These are phyloP conservation scores for Cystobasidiaceae sp. DNA, from an alignment of 1,284 basidiomycete genomes.

Conservation along the genomic window DNA sequence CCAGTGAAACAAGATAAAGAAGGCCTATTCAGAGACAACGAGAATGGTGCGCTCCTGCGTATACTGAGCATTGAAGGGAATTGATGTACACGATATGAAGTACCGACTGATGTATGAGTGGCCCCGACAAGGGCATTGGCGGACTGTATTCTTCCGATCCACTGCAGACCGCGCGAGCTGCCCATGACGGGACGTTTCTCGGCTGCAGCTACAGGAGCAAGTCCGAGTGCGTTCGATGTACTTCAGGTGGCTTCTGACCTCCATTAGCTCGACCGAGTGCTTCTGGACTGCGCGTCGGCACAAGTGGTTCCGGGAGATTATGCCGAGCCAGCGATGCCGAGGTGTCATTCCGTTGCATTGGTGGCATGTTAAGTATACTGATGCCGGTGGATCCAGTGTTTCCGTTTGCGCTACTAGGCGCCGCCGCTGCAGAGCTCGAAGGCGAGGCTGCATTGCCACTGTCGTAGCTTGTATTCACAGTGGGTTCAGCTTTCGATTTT, in stretches of 20 bases:
- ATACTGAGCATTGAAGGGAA: too few relatives aligned
- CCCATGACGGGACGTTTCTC: not conserved
- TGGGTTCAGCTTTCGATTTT: not conserved
- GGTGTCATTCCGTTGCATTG: slow-evolving; percentile 28
- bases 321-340: slow-evolving; percentile 16
- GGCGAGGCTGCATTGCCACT: not conserved
- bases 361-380: slow-evolving; percentile 24
- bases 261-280: slow-evolving; percentile 4
- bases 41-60: too few relatives aligned
- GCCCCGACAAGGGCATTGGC: too few relatives aligned
- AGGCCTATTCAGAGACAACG: too few relatives aligned
- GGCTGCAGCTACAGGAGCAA: not conserved
- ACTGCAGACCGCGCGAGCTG: not conserved
- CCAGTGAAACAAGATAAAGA: too few relatives aligned
- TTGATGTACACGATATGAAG: too few relatives aligned
- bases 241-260: not conserved
- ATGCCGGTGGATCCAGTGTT: not conserved
- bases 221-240: slow-evolving; percentile 11
- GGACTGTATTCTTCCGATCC: too few relatives aligned
- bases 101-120: too few relatives aligned
- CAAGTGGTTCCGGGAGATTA: slow-evolving; percentile 10
- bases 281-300: slow-evolving; percentile 19
- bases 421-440: too few relatives aligned
- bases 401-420: not conserved
- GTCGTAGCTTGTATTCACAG: not conserved